phyloP scores from a whole-genome alignment of 208 protist species.

The Herpetomonas samuelpessoai region DNA sequence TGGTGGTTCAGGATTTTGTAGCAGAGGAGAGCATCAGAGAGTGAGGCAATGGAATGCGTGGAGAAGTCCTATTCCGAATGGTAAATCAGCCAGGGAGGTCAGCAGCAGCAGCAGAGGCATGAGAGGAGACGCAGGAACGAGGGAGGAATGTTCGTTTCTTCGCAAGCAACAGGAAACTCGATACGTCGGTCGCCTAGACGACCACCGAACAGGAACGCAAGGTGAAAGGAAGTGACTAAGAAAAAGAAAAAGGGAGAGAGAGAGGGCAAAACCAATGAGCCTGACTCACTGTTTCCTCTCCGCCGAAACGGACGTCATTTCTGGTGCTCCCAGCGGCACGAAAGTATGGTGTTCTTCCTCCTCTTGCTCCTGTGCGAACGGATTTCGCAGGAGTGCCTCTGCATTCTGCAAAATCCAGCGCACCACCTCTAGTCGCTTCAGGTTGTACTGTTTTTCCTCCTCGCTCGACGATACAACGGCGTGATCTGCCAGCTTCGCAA shows the following conservation, averaged over 20 bases:
- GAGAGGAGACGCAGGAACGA: neutral
- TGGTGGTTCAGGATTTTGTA: neutral
- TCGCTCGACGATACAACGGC: constrained; percentile 27
- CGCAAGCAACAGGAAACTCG: neutral
- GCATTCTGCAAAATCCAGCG: constrained; percentile 46
- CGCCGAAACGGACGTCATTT: neutral
- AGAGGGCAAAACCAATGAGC: neutral
- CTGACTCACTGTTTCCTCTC: neutral
- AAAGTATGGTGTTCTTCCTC: constrained; percentile 28
- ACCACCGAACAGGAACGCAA: constrained; percentile 7
- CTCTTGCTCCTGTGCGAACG: constrained; percentile 19
- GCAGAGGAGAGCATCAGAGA: neutral
- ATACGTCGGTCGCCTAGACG: neutral
- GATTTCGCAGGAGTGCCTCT: constrained; percentile 32
- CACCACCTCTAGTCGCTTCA: constrained; percentile 34
- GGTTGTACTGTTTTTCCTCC: constrained; percentile 51
- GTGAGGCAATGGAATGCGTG: neutral
- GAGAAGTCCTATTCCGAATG: too few species aligned
- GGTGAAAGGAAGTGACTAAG: too few species aligned
- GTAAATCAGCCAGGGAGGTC: too few species aligned
- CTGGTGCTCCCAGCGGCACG: constrained; percentile 37
- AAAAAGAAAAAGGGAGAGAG: neutral
- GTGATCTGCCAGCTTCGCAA: constrained; percentile 45
- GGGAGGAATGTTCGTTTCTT: neutral
- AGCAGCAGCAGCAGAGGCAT: constrained; percentile 5